Conservation (phyloP, 2,329 filamentous ascomycete genomes). For the Lachnellula occidentalis region DNA sequence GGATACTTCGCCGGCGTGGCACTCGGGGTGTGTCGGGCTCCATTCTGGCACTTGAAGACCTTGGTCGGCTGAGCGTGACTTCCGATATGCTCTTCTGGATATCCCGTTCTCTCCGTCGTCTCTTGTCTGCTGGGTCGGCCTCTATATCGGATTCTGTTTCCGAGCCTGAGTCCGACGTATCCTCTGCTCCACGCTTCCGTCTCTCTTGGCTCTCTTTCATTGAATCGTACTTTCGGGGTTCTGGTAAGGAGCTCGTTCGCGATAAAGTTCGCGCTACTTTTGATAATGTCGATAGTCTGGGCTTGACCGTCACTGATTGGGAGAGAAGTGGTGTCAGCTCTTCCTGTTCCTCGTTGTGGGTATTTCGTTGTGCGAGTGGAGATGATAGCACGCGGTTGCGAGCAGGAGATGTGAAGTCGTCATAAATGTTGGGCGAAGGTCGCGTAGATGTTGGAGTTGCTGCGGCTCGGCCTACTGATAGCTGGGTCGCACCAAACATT, state of each 20-base stretch:
- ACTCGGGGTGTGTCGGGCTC: not conserved
- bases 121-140: conserved; percentile 3
- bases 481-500: conserved; percentile 29
- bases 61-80: conserved; percentile 1
- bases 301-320: conserved; percentile 9
- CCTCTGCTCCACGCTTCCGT: conserved; percentile 6
- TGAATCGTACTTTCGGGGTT: conserved; percentile 23
- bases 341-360: not conserved
- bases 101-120: conserved; percentile 6
- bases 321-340: conserved; percentile 9
- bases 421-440: conserved; percentile 27
- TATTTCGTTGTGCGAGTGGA: conserved; percentile 15
- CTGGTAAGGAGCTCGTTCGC: conserved; percentile 6
- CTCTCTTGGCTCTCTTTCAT: conserved; percentile 29
- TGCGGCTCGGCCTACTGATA: conserved; percentile 20
- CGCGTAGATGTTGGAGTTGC: conserved; percentile 26
- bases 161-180: conserved; percentile 7
- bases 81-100: conserved; percentile 16
- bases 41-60: conserved; percentile 1
- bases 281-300: conserved; percentile 1
- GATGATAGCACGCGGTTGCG: conserved; percentile 14
- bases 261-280: conserved; percentile 1
- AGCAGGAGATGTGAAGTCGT: conserved; percentile 19
- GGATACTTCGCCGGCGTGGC: conserved; percentile 16
- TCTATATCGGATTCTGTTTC: conserved; percentile 23